Conservation (phyloP, 139 green algal genomes). For the Pycnococcus provasolii region DNA sequence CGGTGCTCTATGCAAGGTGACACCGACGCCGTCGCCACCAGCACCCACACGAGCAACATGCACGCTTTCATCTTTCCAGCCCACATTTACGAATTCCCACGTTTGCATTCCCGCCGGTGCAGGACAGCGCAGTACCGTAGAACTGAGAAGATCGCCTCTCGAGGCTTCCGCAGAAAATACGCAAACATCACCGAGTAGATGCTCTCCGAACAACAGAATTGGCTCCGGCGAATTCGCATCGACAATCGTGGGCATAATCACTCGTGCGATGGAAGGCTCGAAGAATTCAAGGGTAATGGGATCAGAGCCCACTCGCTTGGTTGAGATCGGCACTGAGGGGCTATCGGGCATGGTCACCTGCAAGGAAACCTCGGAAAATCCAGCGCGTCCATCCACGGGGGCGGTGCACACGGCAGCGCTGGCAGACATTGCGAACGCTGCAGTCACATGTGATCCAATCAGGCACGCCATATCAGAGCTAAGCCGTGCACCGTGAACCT, state of each 20-base stretch:
- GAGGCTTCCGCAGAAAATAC: background rate
- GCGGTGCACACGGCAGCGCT: background rate
- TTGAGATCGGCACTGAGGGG: background rate
- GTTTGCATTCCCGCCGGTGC: background rate
- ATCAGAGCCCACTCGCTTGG: background rate
- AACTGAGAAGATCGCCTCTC: background rate
- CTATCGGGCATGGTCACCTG: background rate
- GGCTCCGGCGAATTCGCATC: conserved; percentile 1
- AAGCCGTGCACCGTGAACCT: background rate
- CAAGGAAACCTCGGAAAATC: background rate
- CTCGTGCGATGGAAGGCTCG: background rate
- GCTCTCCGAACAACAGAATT: background rate
- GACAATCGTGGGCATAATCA: background rate
- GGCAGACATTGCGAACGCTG: no score
- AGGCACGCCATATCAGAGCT: no score
- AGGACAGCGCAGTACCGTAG: background rate
- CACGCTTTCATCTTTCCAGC: background rate
- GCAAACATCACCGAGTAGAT: background rate
- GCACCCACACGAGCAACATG: conserved; percentile 1
- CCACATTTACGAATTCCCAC: background rate
- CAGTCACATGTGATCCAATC: background rate
- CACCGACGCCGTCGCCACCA: background rate
- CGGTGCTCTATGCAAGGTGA: background rate
- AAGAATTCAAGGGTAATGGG: background rate
- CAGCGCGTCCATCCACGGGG: background rate